These are phyloP conservation scores for Paramyrothecium sp. DNA, from an alignment of 2,329 filamentous ascomycete genomes.

Conservation along the genomic window DNA sequence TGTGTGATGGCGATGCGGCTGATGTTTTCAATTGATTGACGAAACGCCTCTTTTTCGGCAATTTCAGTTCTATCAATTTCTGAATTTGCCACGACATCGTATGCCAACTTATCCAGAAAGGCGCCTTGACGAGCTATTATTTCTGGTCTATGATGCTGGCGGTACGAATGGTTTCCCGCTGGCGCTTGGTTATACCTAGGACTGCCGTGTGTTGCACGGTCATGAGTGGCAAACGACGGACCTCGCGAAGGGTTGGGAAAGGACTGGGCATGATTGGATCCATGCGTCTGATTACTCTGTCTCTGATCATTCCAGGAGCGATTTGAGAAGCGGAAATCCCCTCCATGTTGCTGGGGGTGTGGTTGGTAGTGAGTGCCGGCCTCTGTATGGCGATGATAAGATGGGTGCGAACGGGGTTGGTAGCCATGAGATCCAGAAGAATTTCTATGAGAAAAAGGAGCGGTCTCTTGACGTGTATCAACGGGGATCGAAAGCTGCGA, in stretches of 20 bases:
- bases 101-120: conserved; percentile 49
- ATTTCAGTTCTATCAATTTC: conserved; percentile 66
- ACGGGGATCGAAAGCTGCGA: conserved; percentile 57
- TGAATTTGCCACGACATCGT: conserved; percentile 45
- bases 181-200: conserved; percentile 8
- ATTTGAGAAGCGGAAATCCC: conserved; percentile 11
- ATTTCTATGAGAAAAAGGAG: conserved; percentile 21
- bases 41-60: conserved; percentile 69
- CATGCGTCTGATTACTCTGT: conserved; percentile 10
- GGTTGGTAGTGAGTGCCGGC: conserved; percentile 17
- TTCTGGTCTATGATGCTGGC: conserved; percentile 30
- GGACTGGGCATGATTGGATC: conserved; percentile 23
- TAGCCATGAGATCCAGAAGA: conserved; percentile 26
- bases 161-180: conserved; percentile 8
- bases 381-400: conserved; percentile 13
- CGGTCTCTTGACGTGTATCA: conserved; percentile 39
- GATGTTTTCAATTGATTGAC: conserved; percentile 60
- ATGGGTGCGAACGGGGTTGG: conserved; percentile 14
- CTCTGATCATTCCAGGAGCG: conserved; percentile 18
- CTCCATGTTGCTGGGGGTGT: conserved; percentile 10
- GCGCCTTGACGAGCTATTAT: conserved; percentile 47
- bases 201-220: conserved; percentile 1
- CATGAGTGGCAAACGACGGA: background rate
- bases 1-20: conserved; percentile 58
- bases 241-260: conserved; percentile 4